Conservation (phyloP, 371 early-diverging fungal genomes). For the Rhizopus microsporus region DNA sequence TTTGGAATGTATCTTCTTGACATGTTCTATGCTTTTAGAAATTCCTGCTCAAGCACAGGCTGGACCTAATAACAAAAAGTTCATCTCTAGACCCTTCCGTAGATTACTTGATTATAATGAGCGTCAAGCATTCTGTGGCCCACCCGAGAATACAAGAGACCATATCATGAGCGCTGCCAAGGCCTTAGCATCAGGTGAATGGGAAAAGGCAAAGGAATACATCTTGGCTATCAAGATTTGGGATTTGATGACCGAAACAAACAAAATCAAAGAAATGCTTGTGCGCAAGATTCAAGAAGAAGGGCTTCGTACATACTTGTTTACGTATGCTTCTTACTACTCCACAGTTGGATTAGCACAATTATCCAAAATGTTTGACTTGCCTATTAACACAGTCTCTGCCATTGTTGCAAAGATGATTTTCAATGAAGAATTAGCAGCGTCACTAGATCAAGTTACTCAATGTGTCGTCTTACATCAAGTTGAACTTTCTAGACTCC, state of each 20-base stretch:
- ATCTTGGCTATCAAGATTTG: slow-evolving; percentile 94
- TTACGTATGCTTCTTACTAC: slow-evolving; percentile 87
- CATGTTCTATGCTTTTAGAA: slow-evolving; percentile 95
- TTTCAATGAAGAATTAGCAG: slow-evolving; percentile 86
- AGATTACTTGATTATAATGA: slow-evolving; percentile 93
- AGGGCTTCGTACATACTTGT: slow-evolving; percentile 94
- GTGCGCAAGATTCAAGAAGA: slow-evolving; percentile 89
- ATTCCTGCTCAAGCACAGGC: slow-evolving; percentile 94
- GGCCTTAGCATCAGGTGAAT: slow-evolving; percentile 90
- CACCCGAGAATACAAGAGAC: slow-evolving; percentile 97
- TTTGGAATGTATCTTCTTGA: slow-evolving; percentile 94
- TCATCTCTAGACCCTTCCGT: slow-evolving; percentile 92
- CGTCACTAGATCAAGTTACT: slow-evolving; percentile 79
- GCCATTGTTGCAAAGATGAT: slow-evolving; percentile 91
- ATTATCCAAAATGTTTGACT: slow-evolving; percentile 85
- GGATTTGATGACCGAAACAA: slow-evolving; percentile 84
- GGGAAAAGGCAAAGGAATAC: slow-evolving; percentile 84
- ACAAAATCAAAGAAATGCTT: slow-evolving; percentile 89
- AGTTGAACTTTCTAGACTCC: slow-evolving; percentile 82
- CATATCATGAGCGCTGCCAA: slow-evolving; percentile 97
- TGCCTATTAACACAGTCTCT: slow-evolving; percentile 68
- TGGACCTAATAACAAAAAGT: slow-evolving; percentile 75
- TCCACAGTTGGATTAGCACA: slow-evolving; percentile 82
- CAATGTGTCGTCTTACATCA: slow-evolving; percentile 82
- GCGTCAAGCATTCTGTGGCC: slow-evolving; percentile 93